phyloP scores from a whole-genome alignment of 352 stramenopile species.

The Bremia lactucae region DNA sequence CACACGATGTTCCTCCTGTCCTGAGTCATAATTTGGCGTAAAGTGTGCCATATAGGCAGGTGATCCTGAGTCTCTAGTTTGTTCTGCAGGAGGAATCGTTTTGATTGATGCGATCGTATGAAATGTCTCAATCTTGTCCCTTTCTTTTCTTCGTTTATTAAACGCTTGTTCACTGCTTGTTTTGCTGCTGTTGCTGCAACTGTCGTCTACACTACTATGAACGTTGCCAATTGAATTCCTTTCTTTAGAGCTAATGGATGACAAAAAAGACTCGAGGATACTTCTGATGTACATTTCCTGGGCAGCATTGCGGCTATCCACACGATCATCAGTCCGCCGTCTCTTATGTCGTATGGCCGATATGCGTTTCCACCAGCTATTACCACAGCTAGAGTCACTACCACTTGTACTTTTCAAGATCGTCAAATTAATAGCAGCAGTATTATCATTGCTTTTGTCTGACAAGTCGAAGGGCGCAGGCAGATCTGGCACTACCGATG shows the following conservation, averaged over 20 bases:
- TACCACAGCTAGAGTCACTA: slow-evolving; percentile 8
- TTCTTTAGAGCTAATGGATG: slow-evolving; percentile 46
- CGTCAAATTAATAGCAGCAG: slow-evolving; percentile 14
- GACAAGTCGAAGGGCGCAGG: slow-evolving; percentile 9
- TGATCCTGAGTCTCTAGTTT: slow-evolving; percentile 5
- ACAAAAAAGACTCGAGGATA: slow-evolving; percentile 67
- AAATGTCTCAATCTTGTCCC: not conserved
- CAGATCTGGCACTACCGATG: slow-evolving; percentile 16
- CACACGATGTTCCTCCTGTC: slow-evolving; percentile 12
- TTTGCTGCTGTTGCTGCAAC: slow-evolving; percentile 9
- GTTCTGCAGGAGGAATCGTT: slow-evolving; percentile 5
- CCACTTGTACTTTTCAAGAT: slow-evolving; percentile 9
- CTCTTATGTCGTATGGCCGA: slow-evolving; percentile 17
- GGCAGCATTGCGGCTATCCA: slow-evolving; percentile 24
- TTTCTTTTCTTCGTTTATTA: slow-evolving; percentile 5
- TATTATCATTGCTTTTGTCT: slow-evolving; percentile 15
- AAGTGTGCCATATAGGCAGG: slow-evolving; percentile 22
- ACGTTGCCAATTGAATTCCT: slow-evolving; percentile 27
- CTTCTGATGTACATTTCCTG: slow-evolving; percentile 63
- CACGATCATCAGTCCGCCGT: slow-evolving; percentile 7
- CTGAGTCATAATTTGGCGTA: slow-evolving; percentile 12
- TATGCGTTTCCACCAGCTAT: slow-evolving; percentile 31
- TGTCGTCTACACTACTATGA: slow-evolving; percentile 6
- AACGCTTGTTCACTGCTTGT: slow-evolving; percentile 5
- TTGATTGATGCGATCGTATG: not conserved